Evolutionary conservation across 2,329 filamentous ascomycete genomes (phyloP).

Genomic region (Leptodontidium sp.): DNA sequence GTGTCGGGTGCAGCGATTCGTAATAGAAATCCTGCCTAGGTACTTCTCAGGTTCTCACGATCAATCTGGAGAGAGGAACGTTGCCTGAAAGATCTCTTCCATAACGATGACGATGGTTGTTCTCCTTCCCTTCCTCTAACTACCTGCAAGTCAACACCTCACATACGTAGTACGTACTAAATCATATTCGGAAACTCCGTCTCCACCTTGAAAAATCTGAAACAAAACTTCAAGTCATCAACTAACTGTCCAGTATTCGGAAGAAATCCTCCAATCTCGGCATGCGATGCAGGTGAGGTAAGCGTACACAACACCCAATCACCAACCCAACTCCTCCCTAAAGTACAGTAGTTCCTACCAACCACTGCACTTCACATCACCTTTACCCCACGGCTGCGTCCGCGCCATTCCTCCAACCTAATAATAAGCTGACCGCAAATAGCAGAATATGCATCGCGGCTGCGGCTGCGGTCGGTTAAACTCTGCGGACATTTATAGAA

Average conservation of each 20-base stretch:
- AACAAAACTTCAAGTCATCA: background rate
- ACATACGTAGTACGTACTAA: background rate
- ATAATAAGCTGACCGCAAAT: conserved; percentile 14
- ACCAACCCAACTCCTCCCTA: background rate
- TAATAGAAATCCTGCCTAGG: background rate
- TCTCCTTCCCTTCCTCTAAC: background rate
- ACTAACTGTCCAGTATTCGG: too few relatives aligned
- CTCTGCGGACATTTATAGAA: background rate
- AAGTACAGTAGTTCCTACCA: background rate
- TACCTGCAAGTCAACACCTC: background rate
- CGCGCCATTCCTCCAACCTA: background rate
- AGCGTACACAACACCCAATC: conserved; percentile 8
- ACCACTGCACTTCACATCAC: background rate
- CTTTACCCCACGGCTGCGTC: conserved; percentile 2
- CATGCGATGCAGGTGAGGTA: conserved; percentile 11
- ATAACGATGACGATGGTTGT: too few relatives aligned
- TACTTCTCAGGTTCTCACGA: too few relatives aligned
- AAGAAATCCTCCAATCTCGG: background rate
- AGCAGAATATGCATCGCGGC: background rate
- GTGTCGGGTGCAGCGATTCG: background rate
- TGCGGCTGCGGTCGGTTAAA: conserved; percentile 5
- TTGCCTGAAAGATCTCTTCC: too few relatives aligned
- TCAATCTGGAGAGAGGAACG: too few relatives aligned
- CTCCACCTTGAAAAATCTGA: background rate
- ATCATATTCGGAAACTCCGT: too few relatives aligned